These are phyloP conservation scores for Hura crepitans DNA, from an alignment of 441 rosid species.

Conservation along the genomic window DNA sequence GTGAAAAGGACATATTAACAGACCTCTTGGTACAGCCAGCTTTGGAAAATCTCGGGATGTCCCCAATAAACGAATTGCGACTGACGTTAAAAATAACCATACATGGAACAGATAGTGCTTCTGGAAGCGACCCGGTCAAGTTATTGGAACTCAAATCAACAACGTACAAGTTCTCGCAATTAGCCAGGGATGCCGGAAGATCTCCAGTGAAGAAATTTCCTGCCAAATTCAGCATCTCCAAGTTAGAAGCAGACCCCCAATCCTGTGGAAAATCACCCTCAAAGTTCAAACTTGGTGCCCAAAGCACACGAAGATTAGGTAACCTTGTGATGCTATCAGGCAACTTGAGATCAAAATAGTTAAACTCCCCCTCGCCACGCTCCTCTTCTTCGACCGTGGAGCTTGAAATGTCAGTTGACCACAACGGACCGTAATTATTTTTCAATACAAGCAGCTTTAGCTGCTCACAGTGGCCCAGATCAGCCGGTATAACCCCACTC, in stretches of 20 bases:
- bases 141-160: slow-evolving; percentile 45
- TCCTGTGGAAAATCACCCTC: slow-evolving; percentile 35
- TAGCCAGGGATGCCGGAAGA: slow-evolving; percentile 28
- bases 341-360: slow-evolving; percentile 38
- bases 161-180: slow-evolving; percentile 34
- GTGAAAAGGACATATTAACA: slow-evolving; percentile 6
- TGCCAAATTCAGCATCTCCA: slow-evolving; percentile 43
- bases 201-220: slow-evolving; percentile 39
- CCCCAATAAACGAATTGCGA: slow-evolving; percentile 32
- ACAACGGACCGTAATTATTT: slow-evolving; percentile 34
- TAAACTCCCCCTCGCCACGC: slow-evolving; percentile 37
- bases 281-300: slow-evolving; percentile 39
- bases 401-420: slow-evolving; percentile 26
- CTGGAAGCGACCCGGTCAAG: slow-evolving; percentile 36
- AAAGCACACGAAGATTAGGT: slow-evolving; percentile 35
- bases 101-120: slow-evolving; percentile 34
- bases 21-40: slow-evolving; percentile 27
- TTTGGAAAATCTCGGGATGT: slow-evolving; percentile 30
- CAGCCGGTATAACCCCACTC: slow-evolving; percentile 39
- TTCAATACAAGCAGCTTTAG: slow-evolving; percentile 40
- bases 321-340: slow-evolving; percentile 34
- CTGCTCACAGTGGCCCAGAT: slow-evolving; percentile 34
- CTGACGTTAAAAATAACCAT: slow-evolving; percentile 42
- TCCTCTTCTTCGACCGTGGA: slow-evolving; percentile 26
- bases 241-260: slow-evolving; percentile 30